Evolutionary conservation across 129 eudicot species (phyloP), one percentile per base, ranked within the genome.

Genomic region (Centella asiatica): DNA sequence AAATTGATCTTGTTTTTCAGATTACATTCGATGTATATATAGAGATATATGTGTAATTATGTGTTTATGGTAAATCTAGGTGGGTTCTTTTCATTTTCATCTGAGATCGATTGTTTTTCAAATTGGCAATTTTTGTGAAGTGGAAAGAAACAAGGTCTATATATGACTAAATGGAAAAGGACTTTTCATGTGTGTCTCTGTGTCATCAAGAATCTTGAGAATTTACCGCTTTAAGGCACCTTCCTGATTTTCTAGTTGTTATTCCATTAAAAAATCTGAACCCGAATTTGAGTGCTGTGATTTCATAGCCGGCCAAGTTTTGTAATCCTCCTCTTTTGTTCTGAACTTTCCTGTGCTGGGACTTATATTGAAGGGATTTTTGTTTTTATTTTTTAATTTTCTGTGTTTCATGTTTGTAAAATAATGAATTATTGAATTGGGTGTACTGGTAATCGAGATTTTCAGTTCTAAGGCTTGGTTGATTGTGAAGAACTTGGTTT

Each of bases 21-120:
- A 5, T 57, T 28, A 29, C 62, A 57, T 57, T 32, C 27, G 31
- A 15, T 55, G 57, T 52, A 52, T 52, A 10, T 52, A 25, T 52
- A 3, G n/a, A n/a, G 20, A 48, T 10, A 23, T 48, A 48, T 44
- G 5, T 44, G 48, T 44, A 44, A 8, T 5, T 49, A 29, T 29
- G 42, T 48, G 24, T 51, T 24, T 61, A 5, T 60, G 24, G 25
- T 9, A 31, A 13, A 1, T 40, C 5, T 44, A 36, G 13, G 29
- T 60, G 34, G 17, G 31, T 37, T 61, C 12, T 44, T 13, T 40
- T 61, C 44, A 23, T 6, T 28, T 15, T 56, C 14, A 6, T 56
- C 33, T 56, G 26, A 56, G 44, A 56, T 56, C 44, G 33, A 2
- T 0, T 0, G 23, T 8, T 32, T 31, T 56, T 5, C 18, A 2